Percentiles rank a stretch among this genome's conserved stretches.
Evolutionary conservation across 1,284 basidiomycete species (phyloP).

Genomic region (Pascua guehoae): DNA sequence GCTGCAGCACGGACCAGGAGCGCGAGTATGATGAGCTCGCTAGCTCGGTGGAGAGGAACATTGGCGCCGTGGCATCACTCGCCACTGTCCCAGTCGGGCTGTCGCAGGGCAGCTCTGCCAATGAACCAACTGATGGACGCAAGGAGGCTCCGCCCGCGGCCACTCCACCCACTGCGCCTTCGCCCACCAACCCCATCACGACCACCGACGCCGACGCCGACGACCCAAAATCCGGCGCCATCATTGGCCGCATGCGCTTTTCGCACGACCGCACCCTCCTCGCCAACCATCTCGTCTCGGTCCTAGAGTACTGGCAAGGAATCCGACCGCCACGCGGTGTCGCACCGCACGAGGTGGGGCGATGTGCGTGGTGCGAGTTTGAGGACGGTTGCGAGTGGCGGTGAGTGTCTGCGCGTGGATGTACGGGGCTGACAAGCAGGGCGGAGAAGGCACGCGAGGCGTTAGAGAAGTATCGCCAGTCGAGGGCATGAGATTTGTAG

Average conservation of each 20-base stretch:
- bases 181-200: too few relatives aligned
- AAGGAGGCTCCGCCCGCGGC: neutral
- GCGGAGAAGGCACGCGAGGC: slow-evolving; percentile 31
- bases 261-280: slow-evolving; percentile 58
- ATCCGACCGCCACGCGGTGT: slow-evolving; percentile 65
- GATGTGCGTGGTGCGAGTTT: slow-evolving; percentile 82
- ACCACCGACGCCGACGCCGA: neutral
- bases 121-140: neutral
- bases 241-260: slow-evolving; percentile 68
- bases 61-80: neutral
- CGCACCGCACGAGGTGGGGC: slow-evolving; percentile 56
- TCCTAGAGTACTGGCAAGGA: slow-evolving; percentile 73
- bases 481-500: too few relatives aligned
- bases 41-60: slow-evolving; percentile 48
- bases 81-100: too few relatives aligned
- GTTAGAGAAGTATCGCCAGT: slow-evolving; percentile 3
- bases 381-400: slow-evolving; percentile 76
- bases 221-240: slow-evolving; percentile 42
- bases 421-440: slow-evolving; percentile 11
- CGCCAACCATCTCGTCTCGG: slow-evolving; percentile 57
- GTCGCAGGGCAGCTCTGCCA: too few relatives aligned
- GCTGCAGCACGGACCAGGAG: slow-evolving; percentile 21
- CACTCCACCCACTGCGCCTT: neutral
- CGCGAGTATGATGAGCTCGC: slow-evolving; percentile 47
- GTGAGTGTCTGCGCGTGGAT: slow-evolving; percentile 20